Percentiles rank a stretch among this genome's conserved stretches.
Evolutionary conservation across 768 basidiomycete genomes (phyloP).

Genomic region (Mycena leptocephala): DNA sequence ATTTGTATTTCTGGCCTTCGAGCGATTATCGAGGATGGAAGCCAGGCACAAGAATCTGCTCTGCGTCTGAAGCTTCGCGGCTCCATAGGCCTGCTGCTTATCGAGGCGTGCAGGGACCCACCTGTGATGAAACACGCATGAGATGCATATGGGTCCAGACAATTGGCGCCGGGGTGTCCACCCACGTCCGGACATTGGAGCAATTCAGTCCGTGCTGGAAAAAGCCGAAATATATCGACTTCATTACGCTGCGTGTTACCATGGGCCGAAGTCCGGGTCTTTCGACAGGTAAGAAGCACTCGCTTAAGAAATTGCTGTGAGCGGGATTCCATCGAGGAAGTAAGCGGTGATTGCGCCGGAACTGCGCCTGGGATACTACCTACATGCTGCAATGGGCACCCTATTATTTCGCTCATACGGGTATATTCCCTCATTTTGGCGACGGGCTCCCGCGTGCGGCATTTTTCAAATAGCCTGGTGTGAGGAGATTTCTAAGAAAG

Average conservation of each 20-base stretch:
- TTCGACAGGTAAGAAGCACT: not conserved
- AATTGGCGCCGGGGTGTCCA: not conserved
- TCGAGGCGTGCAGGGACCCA: not conserved
- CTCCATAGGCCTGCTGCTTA: not conserved
- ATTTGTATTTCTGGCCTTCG: too few relatives aligned
- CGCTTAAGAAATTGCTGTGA: not conserved
- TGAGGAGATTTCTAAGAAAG: too few relatives aligned
- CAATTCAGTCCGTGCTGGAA: slow-evolving; percentile 3
- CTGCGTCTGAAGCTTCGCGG: not conserved
- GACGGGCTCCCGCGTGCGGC: too few relatives aligned
- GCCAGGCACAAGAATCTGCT: not conserved
- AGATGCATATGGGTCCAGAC: not conserved
- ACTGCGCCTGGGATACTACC: too few relatives aligned
- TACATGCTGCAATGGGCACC: not conserved
- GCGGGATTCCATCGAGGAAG: not conserved
- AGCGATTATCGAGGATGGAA: not conserved
- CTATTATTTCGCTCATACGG: not conserved
- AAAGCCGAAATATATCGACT: not conserved
- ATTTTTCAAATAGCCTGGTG: too few relatives aligned
- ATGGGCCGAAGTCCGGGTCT: not conserved
- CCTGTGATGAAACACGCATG: too few relatives aligned
- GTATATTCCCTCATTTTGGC: not conserved
- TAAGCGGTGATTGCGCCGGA: not conserved
- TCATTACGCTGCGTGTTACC: not conserved
- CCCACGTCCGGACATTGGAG: not conserved